Percentiles rank a stretch among this genome's conserved stretches.
Conservation (phyloP, 257 asterid genomes). For the Solanum pennellii region DNA sequence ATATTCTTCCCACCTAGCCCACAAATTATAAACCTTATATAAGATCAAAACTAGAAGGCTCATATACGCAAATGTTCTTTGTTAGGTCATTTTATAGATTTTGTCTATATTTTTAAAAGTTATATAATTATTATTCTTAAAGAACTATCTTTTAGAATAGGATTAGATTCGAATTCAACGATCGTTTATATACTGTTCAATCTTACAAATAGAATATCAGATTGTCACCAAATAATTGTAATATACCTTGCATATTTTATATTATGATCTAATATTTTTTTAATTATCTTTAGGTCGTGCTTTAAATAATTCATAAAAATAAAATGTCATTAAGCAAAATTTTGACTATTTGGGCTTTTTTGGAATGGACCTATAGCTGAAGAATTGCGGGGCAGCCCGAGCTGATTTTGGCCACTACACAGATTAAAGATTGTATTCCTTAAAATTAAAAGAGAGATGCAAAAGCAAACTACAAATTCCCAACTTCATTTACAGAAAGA, state of each 20-base stretch:
- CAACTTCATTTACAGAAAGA: not conserved
- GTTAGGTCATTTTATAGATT: not conserved
- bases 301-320: not conserved
- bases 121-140: not conserved
- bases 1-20: not conserved
- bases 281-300: not conserved
- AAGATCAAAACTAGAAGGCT: not conserved
- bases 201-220: not conserved
- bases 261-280: not conserved
- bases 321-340: not conserved
- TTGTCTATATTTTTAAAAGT: not conserved
- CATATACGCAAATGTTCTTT: not conserved
- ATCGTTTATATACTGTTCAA: not conserved
- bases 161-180: not conserved
- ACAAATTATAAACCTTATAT: not conserved
- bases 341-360: not conserved
- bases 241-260: not conserved
- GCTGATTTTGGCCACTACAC: not conserved
- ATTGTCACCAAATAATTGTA: not conserved
- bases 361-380: not conserved
- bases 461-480: not conserved
- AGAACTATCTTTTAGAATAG: not conserved
- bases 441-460: not conserved
- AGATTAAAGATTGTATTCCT: not conserved
- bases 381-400: not conserved